Evolutionary conservation across 345 rosid genomes (phyloP).

Genomic region (Gossypium mustelinum): DNA sequence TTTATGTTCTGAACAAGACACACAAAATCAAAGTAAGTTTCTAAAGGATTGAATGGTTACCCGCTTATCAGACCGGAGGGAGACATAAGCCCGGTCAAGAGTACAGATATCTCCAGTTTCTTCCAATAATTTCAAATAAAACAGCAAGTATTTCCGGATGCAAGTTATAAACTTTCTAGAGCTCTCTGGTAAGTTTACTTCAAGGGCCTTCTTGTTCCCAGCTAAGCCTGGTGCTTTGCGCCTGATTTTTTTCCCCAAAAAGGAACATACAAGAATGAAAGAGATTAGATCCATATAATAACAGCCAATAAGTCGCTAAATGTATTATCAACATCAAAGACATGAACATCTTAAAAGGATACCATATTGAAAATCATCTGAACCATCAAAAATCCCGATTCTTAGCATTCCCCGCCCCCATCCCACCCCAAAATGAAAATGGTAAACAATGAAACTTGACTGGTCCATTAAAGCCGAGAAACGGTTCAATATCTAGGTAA

Average conservation of each 20-base stretch:
- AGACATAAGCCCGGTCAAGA: conserved; percentile 82
- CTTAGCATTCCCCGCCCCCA: background rate
- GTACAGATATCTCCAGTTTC: conserved; percentile 74
- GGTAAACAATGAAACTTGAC: background rate
- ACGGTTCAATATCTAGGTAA: background rate
- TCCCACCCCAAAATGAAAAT: background rate
- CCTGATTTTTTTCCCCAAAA: conserved; percentile 32
- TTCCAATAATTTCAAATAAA: conserved; percentile 86
- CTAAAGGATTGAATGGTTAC: conserved; percentile 39
- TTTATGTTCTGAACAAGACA: background rate
- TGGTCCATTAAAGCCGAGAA: background rate
- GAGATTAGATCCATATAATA: conserved; percentile 7
- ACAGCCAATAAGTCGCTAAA: background rate
- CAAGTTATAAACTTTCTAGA: conserved; percentile 96
- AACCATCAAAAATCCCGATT: background rate
- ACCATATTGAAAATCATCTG: background rate
- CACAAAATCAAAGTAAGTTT: background rate
- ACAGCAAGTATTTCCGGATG: conserved; percentile 79
- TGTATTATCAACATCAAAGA: background rate
- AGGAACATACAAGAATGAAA: conserved; percentile 16
- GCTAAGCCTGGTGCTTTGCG: conserved; percentile 75
- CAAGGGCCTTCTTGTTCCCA: conserved; percentile 82
- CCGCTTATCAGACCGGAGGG: conserved; percentile 88
- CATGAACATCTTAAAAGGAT: background rate
- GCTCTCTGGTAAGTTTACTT: conserved; percentile 91